Evolutionary conservation across 1,284 basidiomycete genomes (phyloP), one percentile per base, ranked within the genome.

Genomic region (Veloporphyrellus conicus): DNA sequence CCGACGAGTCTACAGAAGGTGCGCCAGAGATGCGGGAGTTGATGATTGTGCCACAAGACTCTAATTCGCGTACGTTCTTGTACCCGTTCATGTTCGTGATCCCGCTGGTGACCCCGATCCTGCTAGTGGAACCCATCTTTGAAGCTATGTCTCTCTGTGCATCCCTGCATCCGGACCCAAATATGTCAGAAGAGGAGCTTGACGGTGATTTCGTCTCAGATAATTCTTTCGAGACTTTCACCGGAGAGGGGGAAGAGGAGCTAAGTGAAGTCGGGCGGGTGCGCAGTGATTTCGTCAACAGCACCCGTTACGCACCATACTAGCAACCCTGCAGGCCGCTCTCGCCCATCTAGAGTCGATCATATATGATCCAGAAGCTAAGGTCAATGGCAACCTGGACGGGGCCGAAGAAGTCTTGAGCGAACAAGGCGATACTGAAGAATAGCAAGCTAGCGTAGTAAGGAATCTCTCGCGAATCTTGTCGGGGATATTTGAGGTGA

Each of bases 241-340:
- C 67, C 20, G 85, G 82, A 28, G 74, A 74, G 41, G 79, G 77
- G 46, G 76, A 71, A 15, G 74, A 87, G 58, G 86, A 90, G 64
- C 76, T 89, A 53, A 87, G 81, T 63, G 84, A 87, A 70, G 83
- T 85, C 57, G 93, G 93, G 73, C 86, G 89, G 87, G 91, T 95
- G 84, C 91, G 91, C 83, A 87, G 82, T 68, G 82, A 90, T 86
- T 90, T 89, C 68, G 68, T 81, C 70, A 85, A 83, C 72, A 72
- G 84, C 73, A 80, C 74, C 63, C 84, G 93, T 68, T 94, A 76
- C 70, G 73, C 80, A 52, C 93, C 93, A 53, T 95, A 96, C 78
- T 95, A 87, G 82, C 67, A 62, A 40, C 54, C 40, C 51, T 52
- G 58, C 67, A 89, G 85, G 87, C 83, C 45, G 82, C 87, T 19